A percentile compares a stretch with the other conserved stretches of the same genome.
Conservation (phyloP, 2,329 filamentous ascomycete genomes). For the Xylaria sp. region DNA sequence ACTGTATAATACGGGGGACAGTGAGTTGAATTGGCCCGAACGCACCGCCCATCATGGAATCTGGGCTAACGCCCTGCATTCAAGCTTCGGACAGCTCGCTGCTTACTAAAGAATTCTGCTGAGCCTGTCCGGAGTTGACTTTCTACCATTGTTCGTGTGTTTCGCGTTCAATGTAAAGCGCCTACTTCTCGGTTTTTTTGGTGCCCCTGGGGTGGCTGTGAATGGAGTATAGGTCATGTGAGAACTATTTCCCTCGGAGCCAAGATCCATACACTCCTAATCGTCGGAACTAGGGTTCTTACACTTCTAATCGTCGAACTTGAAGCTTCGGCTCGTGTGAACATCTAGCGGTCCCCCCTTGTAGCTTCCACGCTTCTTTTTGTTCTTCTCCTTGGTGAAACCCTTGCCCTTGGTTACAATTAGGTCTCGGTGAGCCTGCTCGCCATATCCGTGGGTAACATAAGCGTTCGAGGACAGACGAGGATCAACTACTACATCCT, state of each 20-base stretch:
- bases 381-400: conserved; percentile 99
- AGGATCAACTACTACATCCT: conserved; percentile 69
- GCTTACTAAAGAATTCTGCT: conserved; percentile 15
- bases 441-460: conserved; percentile 83
- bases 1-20: not conserved
- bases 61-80: not conserved
- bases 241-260: not conserved
- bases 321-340: conserved; percentile 80
- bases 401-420: conserved; percentile 93
- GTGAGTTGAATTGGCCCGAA: not conserved
- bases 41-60: not conserved
- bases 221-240: not conserved
- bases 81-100: not conserved
- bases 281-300: conserved; percentile 21
- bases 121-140: not conserved
- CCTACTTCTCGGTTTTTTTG: conserved; percentile 2
- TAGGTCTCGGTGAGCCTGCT: conserved; percentile 84
- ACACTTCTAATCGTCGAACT: conserved; percentile 82
- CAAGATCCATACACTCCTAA: not conserved
- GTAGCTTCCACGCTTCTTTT: conserved; percentile 92
- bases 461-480: conserved; percentile 81
- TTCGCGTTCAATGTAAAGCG: not conserved
- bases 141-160: not conserved
- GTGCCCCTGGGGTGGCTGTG: conserved; percentile 3
- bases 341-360: conserved; percentile 88